These are phyloP conservation scores for Colletotrichum gigasporum DNA, from an alignment of 2,329 filamentous ascomycete genomes.

Conservation along the genomic window DNA sequence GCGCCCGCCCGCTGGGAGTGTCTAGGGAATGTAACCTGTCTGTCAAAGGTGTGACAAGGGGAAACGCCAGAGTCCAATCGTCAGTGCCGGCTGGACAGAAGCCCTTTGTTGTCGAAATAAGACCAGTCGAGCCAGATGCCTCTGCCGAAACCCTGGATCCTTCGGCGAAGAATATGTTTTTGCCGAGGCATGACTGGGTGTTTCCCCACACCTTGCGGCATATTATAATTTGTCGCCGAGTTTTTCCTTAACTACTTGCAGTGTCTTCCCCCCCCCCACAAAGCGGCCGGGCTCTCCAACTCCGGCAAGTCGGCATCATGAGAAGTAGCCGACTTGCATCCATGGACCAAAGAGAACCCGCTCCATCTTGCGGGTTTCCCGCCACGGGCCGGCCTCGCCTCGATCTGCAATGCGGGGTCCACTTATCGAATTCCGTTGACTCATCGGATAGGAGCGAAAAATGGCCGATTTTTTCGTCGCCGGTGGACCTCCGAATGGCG, in stretches of 20 bases:
- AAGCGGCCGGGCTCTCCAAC: background rate
- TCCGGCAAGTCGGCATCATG: background rate
- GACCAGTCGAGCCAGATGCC: background rate
- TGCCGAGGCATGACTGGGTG: background rate
- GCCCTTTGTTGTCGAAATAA: background rate
- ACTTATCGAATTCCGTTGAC: conserved; percentile 17
- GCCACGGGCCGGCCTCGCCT: background rate
- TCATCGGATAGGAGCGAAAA: conserved; percentile 11
- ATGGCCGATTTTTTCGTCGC: background rate
- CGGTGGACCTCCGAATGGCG: conserved; percentile 10
- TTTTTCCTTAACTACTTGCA: background rate
- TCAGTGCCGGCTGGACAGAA: background rate
- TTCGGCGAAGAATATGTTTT: background rate
- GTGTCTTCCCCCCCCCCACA: too few relatives aligned
- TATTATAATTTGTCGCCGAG: background rate
- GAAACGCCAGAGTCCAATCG: background rate
- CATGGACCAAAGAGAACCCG: background rate
- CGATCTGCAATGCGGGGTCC: background rate
- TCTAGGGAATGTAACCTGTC: background rate
- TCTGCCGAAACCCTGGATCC: background rate
- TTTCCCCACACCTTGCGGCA: conserved; percentile 2
- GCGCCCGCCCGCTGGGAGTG: background rate
- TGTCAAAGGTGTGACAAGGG: too few relatives aligned
- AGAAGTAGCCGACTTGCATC: conserved; percentile 2
- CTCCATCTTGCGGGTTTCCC: background rate